Base-by-base conservation (phyloP, 495 filamentous ascomycete genomes). In the Aspergillus diversus region DNA sequence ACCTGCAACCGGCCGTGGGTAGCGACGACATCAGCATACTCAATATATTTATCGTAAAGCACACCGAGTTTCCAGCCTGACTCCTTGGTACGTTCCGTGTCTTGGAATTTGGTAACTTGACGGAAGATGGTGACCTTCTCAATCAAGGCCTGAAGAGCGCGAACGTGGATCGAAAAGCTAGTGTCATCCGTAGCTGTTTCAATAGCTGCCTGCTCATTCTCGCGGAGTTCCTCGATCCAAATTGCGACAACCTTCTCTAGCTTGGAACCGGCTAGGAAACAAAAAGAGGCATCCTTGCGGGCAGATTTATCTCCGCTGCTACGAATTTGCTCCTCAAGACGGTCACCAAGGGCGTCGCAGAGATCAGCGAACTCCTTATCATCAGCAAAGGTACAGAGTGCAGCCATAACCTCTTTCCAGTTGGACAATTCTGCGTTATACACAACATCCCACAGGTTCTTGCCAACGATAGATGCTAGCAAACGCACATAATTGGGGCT, bases 51-150 rank as follows among this genome's bases (percentile, higher is more conserved):
- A 71, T 93, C 90, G 71, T 99, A 99, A 43, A 99, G 82, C 1
- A 87, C 80, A 48, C 84, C 83, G 50, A 99, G 88, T 76, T 96
- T 96, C 96, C 96, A 99, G 56, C 87, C 92, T 0, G 88, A 86
- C 5, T 80, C 76, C 39, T 86, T 83, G 55, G 78, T 78, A 60
- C 82, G 85, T 62, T 97, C 92, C 6, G 80, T 80, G 70, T 99
- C 95, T 64, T 89, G 73, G 77, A 96, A 99, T 66, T 94, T 93
- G 57, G 91, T 93, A 48, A 95, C 93, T 68, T 96, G 84, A 55
- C 95, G 90, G 86, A 99, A 98, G 46, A 99, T 87, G 2, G 93
- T 96, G 54, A 99, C 95, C 80, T 98, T 99, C 79, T 99, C 95
- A 62, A 99, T 95, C 73, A 99, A 91, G 55, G 89, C 86, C 69